Percentiles rank a stretch among this genome's conserved stretches.
Evolutionary conservation across 2,329 filamentous ascomycete species (phyloP).

Genomic region (Diaporthe velutina): DNA sequence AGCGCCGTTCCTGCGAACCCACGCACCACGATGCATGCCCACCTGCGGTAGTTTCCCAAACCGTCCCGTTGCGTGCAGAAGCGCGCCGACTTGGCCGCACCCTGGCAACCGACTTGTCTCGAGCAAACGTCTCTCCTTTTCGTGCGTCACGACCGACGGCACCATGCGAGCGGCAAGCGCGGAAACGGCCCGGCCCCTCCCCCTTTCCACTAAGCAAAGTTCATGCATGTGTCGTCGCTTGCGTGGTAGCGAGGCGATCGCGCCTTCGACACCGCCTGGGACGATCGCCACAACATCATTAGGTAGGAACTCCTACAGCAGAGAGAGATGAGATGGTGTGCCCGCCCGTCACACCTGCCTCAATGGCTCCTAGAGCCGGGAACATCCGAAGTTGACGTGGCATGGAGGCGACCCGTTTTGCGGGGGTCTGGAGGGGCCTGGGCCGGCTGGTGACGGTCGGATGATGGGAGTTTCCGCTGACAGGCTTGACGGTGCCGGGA

Average conservation of each 20-base stretch:
- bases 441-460: neutral
- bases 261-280: conserved; percentile 14
- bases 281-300: neutral
- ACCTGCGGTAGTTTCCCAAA: neutral
- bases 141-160: neutral
- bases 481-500: neutral
- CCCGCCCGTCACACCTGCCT: conserved; percentile 5
- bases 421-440: neutral
- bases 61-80: conserved; percentile 3
- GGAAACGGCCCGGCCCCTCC: neutral
- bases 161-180: neutral
- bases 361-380: conserved; percentile 17
- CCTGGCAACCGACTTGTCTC: neutral
- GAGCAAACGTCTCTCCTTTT: neutral
- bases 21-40: neutral
- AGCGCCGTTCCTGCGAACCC: neutral
- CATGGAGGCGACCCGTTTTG: neutral
- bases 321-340: conserved; percentile 12
- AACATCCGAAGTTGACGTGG: conserved; percentile 28
- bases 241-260: neutral
- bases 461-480: neutral
- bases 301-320: neutral
- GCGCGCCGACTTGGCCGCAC: conserved; percentile 2
- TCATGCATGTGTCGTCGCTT: neutral
- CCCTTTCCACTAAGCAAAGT: neutral